phyloP scores from a whole-genome alignment of 345 rosid genomes.

The Gossypium rotundifolium region DNA sequence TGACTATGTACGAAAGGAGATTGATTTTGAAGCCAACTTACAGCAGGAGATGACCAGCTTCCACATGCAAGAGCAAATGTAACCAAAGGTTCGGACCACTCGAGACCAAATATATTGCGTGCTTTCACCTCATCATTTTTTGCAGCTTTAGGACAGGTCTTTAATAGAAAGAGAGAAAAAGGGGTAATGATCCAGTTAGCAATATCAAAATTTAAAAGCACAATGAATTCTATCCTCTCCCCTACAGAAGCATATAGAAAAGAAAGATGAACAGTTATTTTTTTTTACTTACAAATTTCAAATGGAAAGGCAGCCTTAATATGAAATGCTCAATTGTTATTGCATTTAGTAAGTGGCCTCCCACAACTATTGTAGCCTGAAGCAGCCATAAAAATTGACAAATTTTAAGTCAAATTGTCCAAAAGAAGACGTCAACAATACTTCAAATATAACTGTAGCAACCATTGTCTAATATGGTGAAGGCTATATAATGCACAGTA shows the following conservation, averaged over 20 bases:
- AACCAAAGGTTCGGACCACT: slow-evolving; percentile 87
- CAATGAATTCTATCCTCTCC: not conserved
- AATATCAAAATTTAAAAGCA: not conserved
- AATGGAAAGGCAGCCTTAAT: slow-evolving; percentile 83
- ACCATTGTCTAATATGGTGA: not conserved
- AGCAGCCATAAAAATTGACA: slow-evolving; percentile 14
- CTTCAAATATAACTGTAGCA: not conserved
- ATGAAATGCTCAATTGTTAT: slow-evolving; percentile 90
- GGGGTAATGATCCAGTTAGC: not conserved
- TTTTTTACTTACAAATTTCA: slow-evolving; percentile 63
- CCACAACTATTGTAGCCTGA: slow-evolving; percentile 75
- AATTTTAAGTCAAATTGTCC: not conserved
- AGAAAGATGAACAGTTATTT: not conserved
- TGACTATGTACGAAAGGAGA: not conserved
- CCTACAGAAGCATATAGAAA: not conserved
- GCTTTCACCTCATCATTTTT: slow-evolving; percentile 71
- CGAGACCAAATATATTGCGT: slow-evolving; percentile 55
- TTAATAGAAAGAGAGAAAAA: slow-evolving; percentile 5
- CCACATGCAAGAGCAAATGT: slow-evolving; percentile 89
- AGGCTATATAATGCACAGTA: not conserved
- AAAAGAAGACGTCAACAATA: not conserved
- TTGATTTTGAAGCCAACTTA: slow-evolving; percentile 34
- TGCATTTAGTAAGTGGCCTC: slow-evolving; percentile 71
- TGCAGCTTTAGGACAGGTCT: slow-evolving; percentile 70
- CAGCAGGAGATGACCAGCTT: slow-evolving; percentile 94